Evolutionary conservation across 2,329 filamentous ascomycete species (phyloP), one percentile per base, ranked within the genome.

Genomic region (Colletotrichum sp.): DNA sequence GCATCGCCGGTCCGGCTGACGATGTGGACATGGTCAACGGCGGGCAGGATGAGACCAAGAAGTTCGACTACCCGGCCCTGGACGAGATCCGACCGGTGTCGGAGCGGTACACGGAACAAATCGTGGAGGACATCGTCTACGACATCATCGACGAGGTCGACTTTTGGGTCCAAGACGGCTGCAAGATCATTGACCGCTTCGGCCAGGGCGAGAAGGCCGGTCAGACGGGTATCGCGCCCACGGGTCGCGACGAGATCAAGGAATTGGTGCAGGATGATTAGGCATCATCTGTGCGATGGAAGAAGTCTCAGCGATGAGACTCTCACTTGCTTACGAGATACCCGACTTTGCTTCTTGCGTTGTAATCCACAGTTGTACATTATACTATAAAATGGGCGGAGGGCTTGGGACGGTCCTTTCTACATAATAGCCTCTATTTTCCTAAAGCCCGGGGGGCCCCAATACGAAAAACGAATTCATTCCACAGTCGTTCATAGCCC

Each of bases 91-190:
- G 91, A 39, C 88, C 95, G 1, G 88, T 98, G 26, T 91, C 92
- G 9, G 95, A 98, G 77, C 92, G 97, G 36, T 99, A 96, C 84
- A 92, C 93, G 75, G 96, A 99, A 83, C 96, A 99, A 87, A 96
- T 99, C 77, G 96, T 94, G 16, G 97, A 99, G 85, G 97, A 99
- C 81, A 89, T 98, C 28, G 91, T 98, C 34, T 98, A 96, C 83
- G 97, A 99, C 84, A 91, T 99, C 69, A 90, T 99, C 36, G 97
- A 99, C 81, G 97, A 99, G 85, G 95, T 98, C 65, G 96, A 98
- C 86, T 97, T 95, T 86, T 98, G 92, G 93, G 89, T 93, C 84
- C 92, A 95, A 82, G 95, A 95, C 78, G 90, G 90, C 28, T 88
- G 87, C 10, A 87, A 86, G 76, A 86, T 88, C 10, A 86, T 88